A percentile compares a stretch with the other conserved stretches of the same genome.
Evolutionary conservation across 768 basidiomycete species (phyloP).

Genomic region (Leccinum obscurum): DNA sequence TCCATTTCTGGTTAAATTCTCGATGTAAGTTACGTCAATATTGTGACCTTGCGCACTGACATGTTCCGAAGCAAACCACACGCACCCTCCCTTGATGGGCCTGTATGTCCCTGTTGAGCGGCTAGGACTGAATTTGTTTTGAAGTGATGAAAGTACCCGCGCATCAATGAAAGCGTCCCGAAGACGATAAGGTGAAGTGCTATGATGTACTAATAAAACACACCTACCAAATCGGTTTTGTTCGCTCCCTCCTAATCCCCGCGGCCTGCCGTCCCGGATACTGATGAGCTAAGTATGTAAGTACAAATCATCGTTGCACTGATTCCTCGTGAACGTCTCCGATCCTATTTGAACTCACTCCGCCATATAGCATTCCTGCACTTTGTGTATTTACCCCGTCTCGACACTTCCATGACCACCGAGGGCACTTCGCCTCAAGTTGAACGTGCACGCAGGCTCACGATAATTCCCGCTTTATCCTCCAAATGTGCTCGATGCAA

Average conservation of each 20-base stretch:
- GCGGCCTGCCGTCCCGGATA: neutral
- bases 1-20: neutral
- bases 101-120: too few relatives aligned
- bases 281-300: too few relatives aligned
- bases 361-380: neutral
- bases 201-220: too few relatives aligned
- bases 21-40: too few relatives aligned
- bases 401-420: neutral
- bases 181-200: too few relatives aligned
- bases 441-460: neutral
- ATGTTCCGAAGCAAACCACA: neutral
- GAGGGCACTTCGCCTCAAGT: neutral
- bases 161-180: too few relatives aligned
- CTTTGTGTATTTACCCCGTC: neutral
- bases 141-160: neutral
- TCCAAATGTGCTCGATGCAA: neutral
- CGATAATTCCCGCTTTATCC: neutral
- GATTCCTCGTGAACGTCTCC: neutral
- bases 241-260: neutral
- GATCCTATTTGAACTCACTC: neutral
- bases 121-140: too few relatives aligned
- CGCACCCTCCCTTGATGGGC: too few relatives aligned
- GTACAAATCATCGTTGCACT: too few relatives aligned
- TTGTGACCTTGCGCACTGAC: too few relatives aligned
- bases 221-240: neutral